Conservation (phyloP, 306 rosid species). For the Casuarina equisetifolia region DNA sequence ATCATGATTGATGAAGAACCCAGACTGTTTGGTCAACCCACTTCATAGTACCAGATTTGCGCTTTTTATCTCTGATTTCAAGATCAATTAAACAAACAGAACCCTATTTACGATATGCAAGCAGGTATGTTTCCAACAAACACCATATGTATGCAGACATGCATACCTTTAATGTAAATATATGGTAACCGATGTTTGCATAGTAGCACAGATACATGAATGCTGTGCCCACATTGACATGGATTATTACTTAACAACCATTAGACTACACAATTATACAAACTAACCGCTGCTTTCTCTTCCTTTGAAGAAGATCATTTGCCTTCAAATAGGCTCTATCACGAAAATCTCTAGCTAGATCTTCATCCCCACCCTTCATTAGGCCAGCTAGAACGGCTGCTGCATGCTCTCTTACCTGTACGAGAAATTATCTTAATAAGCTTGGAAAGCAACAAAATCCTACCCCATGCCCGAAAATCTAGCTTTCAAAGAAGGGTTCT, state of each 20-base stretch:
- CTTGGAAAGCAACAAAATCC: conserved; percentile 2
- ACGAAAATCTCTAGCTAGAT: conserved; percentile 81
- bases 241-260: neutral
- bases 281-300: conserved; percentile 69
- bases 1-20: neutral
- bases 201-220: neutral
- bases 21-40: neutral
- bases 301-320: conserved; percentile 57
- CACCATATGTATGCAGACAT: neutral
- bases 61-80: neutral
- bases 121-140: neutral
- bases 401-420: conserved; percentile 93
- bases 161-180: neutral
- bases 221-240: neutral
- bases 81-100: neutral
- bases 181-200: neutral
- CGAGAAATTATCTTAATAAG: conserved; percentile 21
- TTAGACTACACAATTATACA: neutral
- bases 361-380: conserved; percentile 98
- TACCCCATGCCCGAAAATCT: neutral
- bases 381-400: conserved; percentile 97
- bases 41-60: neutral
- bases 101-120: neutral
- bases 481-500: neutral
- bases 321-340: conserved; percentile 77